Percentiles rank a stretch among this genome's conserved stretches.
Evolutionary conservation across 108 stramenopile genomes (phyloP).

Genomic region (Cyclotella atomus): DNA sequence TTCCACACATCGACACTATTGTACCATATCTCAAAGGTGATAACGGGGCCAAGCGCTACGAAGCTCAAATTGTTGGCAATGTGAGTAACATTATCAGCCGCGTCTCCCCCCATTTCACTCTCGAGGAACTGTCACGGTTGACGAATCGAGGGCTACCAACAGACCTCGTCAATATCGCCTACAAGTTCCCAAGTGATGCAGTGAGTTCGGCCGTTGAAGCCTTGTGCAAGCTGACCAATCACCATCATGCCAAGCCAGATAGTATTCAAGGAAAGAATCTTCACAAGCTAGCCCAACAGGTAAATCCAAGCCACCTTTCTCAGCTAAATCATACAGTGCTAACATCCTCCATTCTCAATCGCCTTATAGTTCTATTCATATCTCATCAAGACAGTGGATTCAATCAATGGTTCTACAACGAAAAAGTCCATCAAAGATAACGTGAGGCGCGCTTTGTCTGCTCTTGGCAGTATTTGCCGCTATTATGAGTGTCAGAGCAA

Average conservation of each 20-base stretch:
- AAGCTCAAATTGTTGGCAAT: constrained; percentile 66
- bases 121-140: constrained; percentile 52
- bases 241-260: constrained; percentile 41
- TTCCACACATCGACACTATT: constrained; percentile 83
- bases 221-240: constrained; percentile 63
- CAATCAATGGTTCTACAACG: constrained; percentile 37
- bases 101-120: constrained; percentile 50
- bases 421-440: constrained; percentile 56
- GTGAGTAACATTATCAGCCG: constrained; percentile 69
- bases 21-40: constrained; percentile 94
- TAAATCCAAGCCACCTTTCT: no score
- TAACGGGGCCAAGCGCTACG: constrained; percentile 68
- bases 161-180: constrained; percentile 73
- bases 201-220: constrained; percentile 68
- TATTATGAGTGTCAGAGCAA: constrained; percentile 43
- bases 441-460: constrained; percentile 70
- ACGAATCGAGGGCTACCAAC: constrained; percentile 53
- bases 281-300: constrained; percentile 56
- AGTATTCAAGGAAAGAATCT: constrained; percentile 55
- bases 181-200: constrained; percentile 70
- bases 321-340: no score
- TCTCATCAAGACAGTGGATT: constrained; percentile 60
- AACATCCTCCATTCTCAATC: background rate
- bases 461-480: constrained; percentile 76
- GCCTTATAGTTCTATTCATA: constrained; percentile 67